phyloP scores from a whole-genome alignment of 805 yeast genomes.

The Ogataea thermomethanolica region DNA sequence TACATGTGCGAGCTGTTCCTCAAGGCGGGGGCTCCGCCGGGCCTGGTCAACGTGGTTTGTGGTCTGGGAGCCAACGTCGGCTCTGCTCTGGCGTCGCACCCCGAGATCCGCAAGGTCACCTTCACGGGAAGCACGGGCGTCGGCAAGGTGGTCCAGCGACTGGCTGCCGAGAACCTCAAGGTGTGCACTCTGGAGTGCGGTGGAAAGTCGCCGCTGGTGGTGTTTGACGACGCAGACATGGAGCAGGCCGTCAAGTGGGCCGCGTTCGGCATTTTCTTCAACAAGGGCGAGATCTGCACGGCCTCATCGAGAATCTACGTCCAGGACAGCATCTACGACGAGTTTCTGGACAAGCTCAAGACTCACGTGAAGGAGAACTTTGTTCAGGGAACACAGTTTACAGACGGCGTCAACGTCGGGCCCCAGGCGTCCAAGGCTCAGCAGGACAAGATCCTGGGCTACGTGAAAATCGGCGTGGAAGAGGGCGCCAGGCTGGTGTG shows the following conservation, averaged over 20 bases:
- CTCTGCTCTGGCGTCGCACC: conserved; percentile 54
- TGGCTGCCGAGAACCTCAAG: conserved; percentile 81
- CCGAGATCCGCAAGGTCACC: conserved; percentile 57
- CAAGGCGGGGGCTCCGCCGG: conserved; percentile 62
- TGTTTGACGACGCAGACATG: conserved; percentile 81
- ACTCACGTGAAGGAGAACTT: conserved; percentile 48
- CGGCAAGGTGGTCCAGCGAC: conserved; percentile 78
- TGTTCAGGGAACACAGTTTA: conserved; percentile 80
- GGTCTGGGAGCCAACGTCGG: conserved; percentile 64
- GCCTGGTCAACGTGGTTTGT: conserved; percentile 59
- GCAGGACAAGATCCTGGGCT: conserved; percentile 70
- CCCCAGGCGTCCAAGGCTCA: conserved; percentile 86
- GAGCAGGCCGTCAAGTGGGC: conserved; percentile 73
- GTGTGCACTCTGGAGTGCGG: conserved; percentile 93
- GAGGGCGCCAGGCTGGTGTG: conserved; percentile 79
- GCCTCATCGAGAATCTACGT: conserved; percentile 92
- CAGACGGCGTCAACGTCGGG: conserved; percentile 76
- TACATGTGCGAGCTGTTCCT: conserved; percentile 48
- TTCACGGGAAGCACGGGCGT: conserved; percentile 68
- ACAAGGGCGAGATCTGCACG: conserved; percentile 94
- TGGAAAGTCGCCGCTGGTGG: conserved; percentile 92
- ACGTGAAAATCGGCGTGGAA: conserved; percentile 69
- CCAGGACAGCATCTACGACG: conserved; percentile 80
- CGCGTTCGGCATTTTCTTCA: conserved; percentile 80
- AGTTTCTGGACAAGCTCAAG: conserved; percentile 60